These are phyloP conservation scores for Sisymbrium altissimum DNA, from an alignment of 345 rosid species.

Conservation along the genomic window DNA sequence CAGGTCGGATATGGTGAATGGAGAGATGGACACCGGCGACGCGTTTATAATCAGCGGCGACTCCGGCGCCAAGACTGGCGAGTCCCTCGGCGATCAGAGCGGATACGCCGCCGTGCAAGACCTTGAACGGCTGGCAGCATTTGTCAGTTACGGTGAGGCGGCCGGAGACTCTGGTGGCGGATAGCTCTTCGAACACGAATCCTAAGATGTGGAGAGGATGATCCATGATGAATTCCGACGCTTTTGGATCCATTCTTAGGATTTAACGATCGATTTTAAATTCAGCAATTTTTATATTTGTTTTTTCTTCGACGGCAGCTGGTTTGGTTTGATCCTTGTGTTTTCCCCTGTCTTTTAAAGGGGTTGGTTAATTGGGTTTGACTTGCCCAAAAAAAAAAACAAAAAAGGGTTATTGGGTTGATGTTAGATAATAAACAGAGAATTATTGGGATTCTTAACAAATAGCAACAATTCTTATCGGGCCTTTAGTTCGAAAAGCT, in stretches of 20 bases:
- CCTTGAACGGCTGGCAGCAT: slow-evolving; percentile 86
- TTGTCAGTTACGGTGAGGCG: slow-evolving; percentile 50
- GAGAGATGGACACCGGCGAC: slow-evolving; percentile 87
- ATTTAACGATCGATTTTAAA: slow-evolving; percentile 5
- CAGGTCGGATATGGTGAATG: slow-evolving; percentile 75
- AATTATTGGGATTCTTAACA: background rate
- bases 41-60: slow-evolving; percentile 70
- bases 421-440: background rate
- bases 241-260: slow-evolving; percentile 33
- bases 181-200: slow-evolving; percentile 48
- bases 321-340: background rate
- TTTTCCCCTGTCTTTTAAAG: too few species aligned
- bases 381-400: too few species aligned
- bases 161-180: slow-evolving; percentile 58
- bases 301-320: background rate
- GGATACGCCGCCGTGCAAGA: slow-evolving; percentile 91
- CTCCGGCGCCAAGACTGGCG: slow-evolving; percentile 88
- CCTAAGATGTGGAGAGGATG: slow-evolving; percentile 47
- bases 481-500: background rate
- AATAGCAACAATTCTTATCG: background rate
- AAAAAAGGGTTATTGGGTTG: background rate
- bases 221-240: slow-evolving; percentile 35
- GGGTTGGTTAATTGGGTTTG: too few species aligned
- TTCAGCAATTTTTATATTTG: too few species aligned
- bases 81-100: slow-evolving; percentile 76